These are phyloP conservation scores for Lizonia empirigonia DNA, from an alignment of 2,329 filamentous ascomycete genomes.

Conservation along the genomic window DNA sequence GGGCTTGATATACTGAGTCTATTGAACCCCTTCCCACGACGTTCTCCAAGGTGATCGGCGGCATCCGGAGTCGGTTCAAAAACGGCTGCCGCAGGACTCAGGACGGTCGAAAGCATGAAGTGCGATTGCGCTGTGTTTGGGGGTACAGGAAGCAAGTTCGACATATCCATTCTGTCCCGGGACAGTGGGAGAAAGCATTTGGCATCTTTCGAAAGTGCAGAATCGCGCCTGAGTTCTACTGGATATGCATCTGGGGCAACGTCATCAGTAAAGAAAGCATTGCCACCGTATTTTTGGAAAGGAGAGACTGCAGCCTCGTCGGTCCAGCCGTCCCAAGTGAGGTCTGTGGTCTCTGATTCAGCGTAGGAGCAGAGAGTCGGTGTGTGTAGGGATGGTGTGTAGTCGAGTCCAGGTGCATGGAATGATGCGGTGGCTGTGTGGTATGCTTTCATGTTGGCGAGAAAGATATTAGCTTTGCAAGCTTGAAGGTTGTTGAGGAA, in stretches of 20 bases:
- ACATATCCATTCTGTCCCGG: background rate
- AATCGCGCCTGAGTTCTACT: background rate
- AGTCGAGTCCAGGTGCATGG: slow-evolving; percentile 19
- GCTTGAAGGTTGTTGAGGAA: slow-evolving; percentile 41
- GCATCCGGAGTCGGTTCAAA: slow-evolving; percentile 28
- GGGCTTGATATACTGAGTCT: slow-evolving; percentile 30
- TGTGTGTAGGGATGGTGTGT: slow-evolving; percentile 18
- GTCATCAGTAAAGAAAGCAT: slow-evolving; percentile 21
- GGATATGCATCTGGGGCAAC: slow-evolving; percentile 29
- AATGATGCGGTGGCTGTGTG: slow-evolving; percentile 15
- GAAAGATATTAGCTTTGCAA: slow-evolving; percentile 40
- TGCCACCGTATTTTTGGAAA: slow-evolving; percentile 25
- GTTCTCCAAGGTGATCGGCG: background rate
- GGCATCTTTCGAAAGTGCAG: background rate
- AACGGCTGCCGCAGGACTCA: slow-evolving; percentile 31
- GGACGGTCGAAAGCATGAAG: slow-evolving; percentile 7
- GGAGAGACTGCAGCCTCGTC: slow-evolving; percentile 31
- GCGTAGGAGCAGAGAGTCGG: slow-evolving; percentile 23
- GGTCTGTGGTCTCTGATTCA: slow-evolving; percentile 27
- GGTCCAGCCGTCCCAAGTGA: slow-evolving; percentile 42
- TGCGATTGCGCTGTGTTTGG: slow-evolving; percentile 24
- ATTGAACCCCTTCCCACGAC: slow-evolving; percentile 14
- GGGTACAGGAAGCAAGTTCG: slow-evolving; percentile 15
- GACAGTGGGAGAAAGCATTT: slow-evolving; percentile 11
- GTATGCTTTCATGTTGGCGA: slow-evolving; percentile 28